Conservation (phyloP, 768 basidiomycete species). For the Nidularia pulvinata region DNA sequence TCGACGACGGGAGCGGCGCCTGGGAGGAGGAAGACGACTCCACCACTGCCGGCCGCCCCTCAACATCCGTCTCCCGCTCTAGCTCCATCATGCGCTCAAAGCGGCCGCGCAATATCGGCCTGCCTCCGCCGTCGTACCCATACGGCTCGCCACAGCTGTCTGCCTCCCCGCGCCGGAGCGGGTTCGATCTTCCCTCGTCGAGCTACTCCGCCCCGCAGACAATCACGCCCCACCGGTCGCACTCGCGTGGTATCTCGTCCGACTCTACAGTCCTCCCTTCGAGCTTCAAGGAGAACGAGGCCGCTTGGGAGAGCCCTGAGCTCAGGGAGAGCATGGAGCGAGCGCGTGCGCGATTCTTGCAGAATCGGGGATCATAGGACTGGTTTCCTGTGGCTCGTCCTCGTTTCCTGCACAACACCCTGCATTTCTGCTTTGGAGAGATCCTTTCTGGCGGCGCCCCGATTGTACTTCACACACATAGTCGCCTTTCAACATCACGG, state of each 20-base stretch:
- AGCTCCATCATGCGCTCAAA: constrained; percentile 19
- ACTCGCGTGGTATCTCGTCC: constrained; percentile 12
- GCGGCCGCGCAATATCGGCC: constrained; percentile 17
- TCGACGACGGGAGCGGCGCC: constrained; percentile 71
- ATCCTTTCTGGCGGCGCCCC: too few species aligned
- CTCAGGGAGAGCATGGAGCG: constrained; percentile 71
- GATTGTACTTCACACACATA: too few species aligned
- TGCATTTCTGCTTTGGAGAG: too few species aligned
- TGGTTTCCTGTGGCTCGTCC: neutral
- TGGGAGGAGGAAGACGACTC: constrained; percentile 69
- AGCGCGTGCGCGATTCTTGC: constrained; percentile 47
- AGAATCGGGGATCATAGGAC: constrained; percentile 5
- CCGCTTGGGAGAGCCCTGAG: constrained; percentile 61
- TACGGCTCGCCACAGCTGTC: neutral
- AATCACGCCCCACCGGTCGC: constrained; percentile 5
- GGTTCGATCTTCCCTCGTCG: constrained; percentile 1
- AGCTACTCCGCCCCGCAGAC: neutral
- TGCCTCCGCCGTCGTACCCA: constrained; percentile 8
- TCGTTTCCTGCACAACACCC: too few species aligned
- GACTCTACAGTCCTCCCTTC: constrained; percentile 2
- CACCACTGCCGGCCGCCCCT: constrained; percentile 13
- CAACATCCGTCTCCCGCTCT: constrained; percentile 17
- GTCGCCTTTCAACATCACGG: too few species aligned
- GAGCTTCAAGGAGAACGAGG: constrained; percentile 40
- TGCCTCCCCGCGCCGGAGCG: neutral